Percentiles rank a stretch among this genome's conserved stretches.
phyloP scores from a whole-genome alignment of 352 stramenopile species.

The Phytophthora citrophthora region DNA sequence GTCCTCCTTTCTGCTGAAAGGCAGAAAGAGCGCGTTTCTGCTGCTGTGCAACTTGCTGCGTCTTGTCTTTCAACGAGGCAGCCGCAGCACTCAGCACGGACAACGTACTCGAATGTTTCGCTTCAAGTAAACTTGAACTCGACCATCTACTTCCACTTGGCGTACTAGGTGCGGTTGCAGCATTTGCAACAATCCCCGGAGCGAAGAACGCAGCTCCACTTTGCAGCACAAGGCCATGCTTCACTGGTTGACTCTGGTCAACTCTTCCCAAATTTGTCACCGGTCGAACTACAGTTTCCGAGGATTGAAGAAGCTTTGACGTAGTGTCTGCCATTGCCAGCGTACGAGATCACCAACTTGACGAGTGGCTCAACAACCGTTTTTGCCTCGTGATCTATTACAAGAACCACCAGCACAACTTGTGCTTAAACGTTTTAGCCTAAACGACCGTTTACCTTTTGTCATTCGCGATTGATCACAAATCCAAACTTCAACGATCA shows the following conservation, averaged over 20 bases:
- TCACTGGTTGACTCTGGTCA: not conserved
- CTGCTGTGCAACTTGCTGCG: conserved; percentile 44
- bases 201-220: not conserved
- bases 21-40: conserved; percentile 50
- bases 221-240: not conserved
- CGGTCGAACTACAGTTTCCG: conserved; percentile 13
- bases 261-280: conserved; percentile 18
- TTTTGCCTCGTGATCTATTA: not conserved
- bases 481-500: conserved; percentile 3
- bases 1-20: conserved; percentile 71
- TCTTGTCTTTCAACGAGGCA: conserved; percentile 50
- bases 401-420: not conserved
- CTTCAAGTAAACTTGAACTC: not conserved
- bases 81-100: conserved; percentile 27
- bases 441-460: no score
- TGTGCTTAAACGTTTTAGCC: no score
- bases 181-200: not conserved
- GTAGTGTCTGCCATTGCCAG: conserved; percentile 16
- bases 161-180: not conserved
- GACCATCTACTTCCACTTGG: not conserved
- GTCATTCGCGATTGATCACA: not conserved
- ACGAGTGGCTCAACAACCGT: not conserved
- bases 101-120: conserved; percentile 14
- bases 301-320: conserved; percentile 12
- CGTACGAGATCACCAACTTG: not conserved